Percentiles rank a stretch among this genome's conserved stretches.
Conservation (phyloP, 2,329 filamentous ascomycete genomes). For the Aspergillus udagawae region DNA sequence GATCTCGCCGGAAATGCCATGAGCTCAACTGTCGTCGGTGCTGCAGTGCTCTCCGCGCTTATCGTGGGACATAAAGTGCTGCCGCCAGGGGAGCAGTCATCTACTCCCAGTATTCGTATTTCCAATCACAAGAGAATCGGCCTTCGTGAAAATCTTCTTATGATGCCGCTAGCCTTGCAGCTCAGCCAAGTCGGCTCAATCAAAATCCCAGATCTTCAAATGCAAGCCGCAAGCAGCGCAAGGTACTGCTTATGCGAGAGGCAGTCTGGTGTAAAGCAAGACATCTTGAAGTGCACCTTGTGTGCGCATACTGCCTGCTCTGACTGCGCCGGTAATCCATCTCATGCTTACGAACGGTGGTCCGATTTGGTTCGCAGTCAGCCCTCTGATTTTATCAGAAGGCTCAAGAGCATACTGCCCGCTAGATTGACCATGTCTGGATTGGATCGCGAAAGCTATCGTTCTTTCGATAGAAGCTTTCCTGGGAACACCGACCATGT, state of each 20-base stretch:
- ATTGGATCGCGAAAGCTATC: conserved; percentile 22
- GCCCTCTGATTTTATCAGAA: conserved; percentile 43
- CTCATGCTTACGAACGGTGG: conserved; percentile 41
- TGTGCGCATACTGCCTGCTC: conserved; percentile 56
- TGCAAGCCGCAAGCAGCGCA: conserved; percentile 30
- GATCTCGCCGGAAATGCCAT: conserved; percentile 78
- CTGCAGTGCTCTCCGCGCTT: conserved; percentile 57
- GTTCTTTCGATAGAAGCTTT: conserved; percentile 11
- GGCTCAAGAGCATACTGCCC: conserved; percentile 42
- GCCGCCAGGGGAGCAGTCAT: conserved; percentile 11
- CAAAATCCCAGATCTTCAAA: conserved; percentile 16
- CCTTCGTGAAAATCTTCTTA: conserved; percentile 7
- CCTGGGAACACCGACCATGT: conserved; percentile 15
- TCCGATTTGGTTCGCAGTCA: conserved; percentile 25
- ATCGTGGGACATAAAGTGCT: conserved; percentile 38
- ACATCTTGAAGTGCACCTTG: conserved; percentile 46
- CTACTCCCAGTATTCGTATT: neutral
- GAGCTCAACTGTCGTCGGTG: conserved; percentile 67
- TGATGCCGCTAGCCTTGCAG: conserved; percentile 14
- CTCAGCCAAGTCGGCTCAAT: conserved; percentile 3
- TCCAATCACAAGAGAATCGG: conserved; percentile 6
- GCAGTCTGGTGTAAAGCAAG: conserved; percentile 32
- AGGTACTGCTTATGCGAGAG: conserved; percentile 59
- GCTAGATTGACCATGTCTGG: conserved; percentile 37
- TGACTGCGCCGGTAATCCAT: conserved; percentile 53